phyloP scores from a whole-genome alignment of 306 rosid genomes.

The Argentina anserina region DNA sequence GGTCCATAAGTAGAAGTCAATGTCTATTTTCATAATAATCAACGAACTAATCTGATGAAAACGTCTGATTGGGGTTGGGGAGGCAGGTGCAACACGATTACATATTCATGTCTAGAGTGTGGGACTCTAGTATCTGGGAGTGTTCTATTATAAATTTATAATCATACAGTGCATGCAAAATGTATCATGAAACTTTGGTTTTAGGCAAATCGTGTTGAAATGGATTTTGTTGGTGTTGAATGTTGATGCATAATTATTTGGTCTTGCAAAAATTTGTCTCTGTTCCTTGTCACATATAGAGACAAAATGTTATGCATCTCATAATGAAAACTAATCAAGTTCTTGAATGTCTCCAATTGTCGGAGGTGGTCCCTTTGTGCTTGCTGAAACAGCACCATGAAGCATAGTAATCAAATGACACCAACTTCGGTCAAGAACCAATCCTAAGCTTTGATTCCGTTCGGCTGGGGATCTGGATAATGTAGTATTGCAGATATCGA shows the following conservation, averaged over 20 bases:
- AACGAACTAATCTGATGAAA: not conserved
- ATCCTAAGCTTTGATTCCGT: not conserved
- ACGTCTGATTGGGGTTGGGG: conserved; percentile 3
- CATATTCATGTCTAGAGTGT: conserved; percentile 1
- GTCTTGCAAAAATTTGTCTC: conserved; percentile 9
- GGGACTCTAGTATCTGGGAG: not conserved
- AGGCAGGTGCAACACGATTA: not conserved
- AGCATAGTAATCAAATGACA: not conserved
- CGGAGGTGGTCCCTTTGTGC: conserved; percentile 2
- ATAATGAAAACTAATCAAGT: not conserved
- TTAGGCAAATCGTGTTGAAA: not conserved
- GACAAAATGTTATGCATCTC: conserved; percentile 1
- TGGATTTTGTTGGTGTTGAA: not conserved
- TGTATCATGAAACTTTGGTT: not conserved
- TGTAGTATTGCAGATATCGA: not conserved
- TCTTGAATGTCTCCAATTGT: not conserved
- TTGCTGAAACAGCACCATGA: not conserved
- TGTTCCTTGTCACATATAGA: not conserved
- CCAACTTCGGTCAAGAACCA: not conserved
- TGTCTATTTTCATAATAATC: not conserved
- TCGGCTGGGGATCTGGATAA: not conserved
- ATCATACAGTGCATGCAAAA: not conserved
- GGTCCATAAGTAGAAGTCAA: not conserved
- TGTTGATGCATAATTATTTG: conserved; percentile 10
- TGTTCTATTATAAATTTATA: not conserved